phyloP scores from a whole-genome alignment of 805 yeast species.

The Ogataea siamensis region DNA sequence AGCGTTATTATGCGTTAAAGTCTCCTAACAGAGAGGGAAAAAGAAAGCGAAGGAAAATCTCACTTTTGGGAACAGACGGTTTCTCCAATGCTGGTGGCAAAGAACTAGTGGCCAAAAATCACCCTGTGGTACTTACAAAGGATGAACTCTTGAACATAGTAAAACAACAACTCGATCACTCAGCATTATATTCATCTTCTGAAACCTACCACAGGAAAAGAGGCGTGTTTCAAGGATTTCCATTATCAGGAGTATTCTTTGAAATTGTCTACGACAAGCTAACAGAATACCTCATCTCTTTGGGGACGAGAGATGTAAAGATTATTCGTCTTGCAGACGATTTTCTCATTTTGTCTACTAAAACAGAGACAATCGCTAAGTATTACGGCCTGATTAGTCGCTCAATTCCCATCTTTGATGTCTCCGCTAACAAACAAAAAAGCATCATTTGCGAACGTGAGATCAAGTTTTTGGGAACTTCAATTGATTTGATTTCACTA shows the following conservation, averaged over 20 bases:
- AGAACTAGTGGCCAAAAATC: constrained; percentile 14
- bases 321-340: constrained; percentile 80
- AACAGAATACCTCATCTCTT: constrained; percentile 37
- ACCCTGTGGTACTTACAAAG: constrained; percentile 34
- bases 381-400: constrained; percentile 31
- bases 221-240: constrained; percentile 87
- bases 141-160: constrained; percentile 46
- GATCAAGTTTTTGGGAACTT: constrained; percentile 43
- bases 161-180: constrained; percentile 50
- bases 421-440: constrained; percentile 40
- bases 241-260: constrained; percentile 71
- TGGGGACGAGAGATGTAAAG: constrained; percentile 24
- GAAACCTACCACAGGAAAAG: constrained; percentile 45
- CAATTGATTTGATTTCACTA: constrained; percentile 34
- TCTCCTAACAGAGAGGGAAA: background rate
- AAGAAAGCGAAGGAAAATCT: constrained; percentile 1
- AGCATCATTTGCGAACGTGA: constrained; percentile 25
- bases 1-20: background rate
- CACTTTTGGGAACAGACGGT: no score
- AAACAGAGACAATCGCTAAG: constrained; percentile 30
- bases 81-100: no score
- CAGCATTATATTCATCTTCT: constrained; percentile 42
- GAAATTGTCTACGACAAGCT: constrained; percentile 68
- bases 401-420: constrained; percentile 45
- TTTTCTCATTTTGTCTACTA: constrained; percentile 65